Conservation (phyloP, 2,329 filamentous ascomycete species). For the Fusarium lateritium region DNA sequence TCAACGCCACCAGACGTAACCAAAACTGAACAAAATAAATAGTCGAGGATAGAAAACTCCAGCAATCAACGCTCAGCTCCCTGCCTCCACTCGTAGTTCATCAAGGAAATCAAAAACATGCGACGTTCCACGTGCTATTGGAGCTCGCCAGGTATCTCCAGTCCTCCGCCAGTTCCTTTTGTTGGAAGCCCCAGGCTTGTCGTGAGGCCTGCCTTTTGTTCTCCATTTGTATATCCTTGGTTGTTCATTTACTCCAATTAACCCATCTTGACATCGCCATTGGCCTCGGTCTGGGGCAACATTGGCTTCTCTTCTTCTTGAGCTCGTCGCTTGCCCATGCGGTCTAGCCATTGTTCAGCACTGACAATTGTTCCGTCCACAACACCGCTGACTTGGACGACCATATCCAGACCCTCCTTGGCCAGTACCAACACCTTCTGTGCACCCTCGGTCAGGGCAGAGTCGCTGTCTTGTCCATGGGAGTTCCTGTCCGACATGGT, state of each 20-base stretch:
- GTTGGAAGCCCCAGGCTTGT: constrained; percentile 17
- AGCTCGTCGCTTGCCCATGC: constrained; percentile 68
- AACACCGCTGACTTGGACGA: constrained; percentile 89
- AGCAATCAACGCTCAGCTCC: constrained; percentile 7
- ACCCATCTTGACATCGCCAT: constrained; percentile 51
- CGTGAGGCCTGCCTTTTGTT: constrained; percentile 19
- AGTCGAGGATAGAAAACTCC: constrained; percentile 15
- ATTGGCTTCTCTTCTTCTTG: constrained; percentile 50
- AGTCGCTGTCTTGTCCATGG: constrained; percentile 55
- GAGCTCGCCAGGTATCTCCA: constrained; percentile 25
- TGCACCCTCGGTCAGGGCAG: constrained; percentile 67
- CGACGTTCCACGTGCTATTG: constrained; percentile 21
- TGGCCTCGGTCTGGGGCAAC: constrained; percentile 42
- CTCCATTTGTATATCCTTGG: constrained; percentile 3
- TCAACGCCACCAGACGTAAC: constrained; percentile 30
- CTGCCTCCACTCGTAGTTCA: constrained; percentile 9
- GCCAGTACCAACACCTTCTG: constrained; percentile 88
- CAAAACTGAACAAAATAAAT: constrained; percentile 20
- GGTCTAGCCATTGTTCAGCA: constrained; percentile 92
- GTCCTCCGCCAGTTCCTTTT: constrained; percentile 5
- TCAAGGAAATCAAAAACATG: constrained; percentile 16
- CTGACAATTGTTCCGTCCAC: constrained; percentile 91
- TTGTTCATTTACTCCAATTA: constrained; percentile 22
- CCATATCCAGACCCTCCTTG: constrained; percentile 93
- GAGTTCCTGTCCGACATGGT: constrained; percentile 61